A percentile compares a stretch with the other conserved stretches of the same genome.
phyloP scores from a whole-genome alignment of 352 stramenopile species.

The Globisporangium megalacanthum region DNA sequence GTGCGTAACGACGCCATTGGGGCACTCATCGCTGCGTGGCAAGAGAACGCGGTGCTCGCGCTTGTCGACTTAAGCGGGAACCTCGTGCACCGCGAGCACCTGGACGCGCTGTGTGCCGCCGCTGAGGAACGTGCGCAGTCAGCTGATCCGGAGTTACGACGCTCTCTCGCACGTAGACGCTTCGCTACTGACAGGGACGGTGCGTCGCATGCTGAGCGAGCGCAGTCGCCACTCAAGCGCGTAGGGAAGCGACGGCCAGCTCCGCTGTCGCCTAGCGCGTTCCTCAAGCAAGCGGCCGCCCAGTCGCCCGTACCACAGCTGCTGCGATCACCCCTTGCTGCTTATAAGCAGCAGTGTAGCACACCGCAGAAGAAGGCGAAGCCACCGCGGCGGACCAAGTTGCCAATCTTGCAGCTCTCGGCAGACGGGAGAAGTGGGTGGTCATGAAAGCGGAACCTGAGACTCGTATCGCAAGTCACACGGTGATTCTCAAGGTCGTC shows the following conservation, averaged over 20 bases:
- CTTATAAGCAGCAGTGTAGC: slow-evolving; percentile 12
- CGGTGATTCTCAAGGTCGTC: too few species aligned
- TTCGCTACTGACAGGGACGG: slow-evolving; percentile 10
- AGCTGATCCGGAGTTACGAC: slow-evolving; percentile 30
- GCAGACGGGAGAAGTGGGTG: too few species aligned
- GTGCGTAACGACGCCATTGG: slow-evolving; percentile 48
- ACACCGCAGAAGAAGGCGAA: not conserved
- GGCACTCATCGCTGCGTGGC: slow-evolving; percentile 22
- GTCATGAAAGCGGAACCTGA: too few species aligned
- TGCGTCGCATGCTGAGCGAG: too few species aligned
- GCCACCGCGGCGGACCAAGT: slow-evolving; percentile 2
- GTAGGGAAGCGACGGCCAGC: slow-evolving; percentile 4
- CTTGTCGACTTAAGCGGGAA: slow-evolving; percentile 50
- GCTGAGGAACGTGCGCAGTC: slow-evolving; percentile 23
- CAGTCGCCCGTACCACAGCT: not conserved
- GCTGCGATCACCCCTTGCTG: slow-evolving; percentile 15
- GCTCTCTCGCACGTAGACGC: slow-evolving; percentile 42
- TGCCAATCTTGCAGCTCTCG: not conserved
- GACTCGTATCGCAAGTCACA: too few species aligned
- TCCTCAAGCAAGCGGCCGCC: slow-evolving; percentile 19
- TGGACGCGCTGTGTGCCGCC: slow-evolving; percentile 21
- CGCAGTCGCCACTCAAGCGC: slow-evolving; percentile 3
- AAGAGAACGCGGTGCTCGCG: slow-evolving; percentile 35
- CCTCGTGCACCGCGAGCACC: slow-evolving; percentile 38
- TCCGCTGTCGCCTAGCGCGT: slow-evolving; percentile 45